Percentiles rank a stretch among this genome's conserved stretches.
Evolutionary conservation across 1,284 basidiomycete species (phyloP).

Genomic region (Rhodofomes roseus): DNA sequence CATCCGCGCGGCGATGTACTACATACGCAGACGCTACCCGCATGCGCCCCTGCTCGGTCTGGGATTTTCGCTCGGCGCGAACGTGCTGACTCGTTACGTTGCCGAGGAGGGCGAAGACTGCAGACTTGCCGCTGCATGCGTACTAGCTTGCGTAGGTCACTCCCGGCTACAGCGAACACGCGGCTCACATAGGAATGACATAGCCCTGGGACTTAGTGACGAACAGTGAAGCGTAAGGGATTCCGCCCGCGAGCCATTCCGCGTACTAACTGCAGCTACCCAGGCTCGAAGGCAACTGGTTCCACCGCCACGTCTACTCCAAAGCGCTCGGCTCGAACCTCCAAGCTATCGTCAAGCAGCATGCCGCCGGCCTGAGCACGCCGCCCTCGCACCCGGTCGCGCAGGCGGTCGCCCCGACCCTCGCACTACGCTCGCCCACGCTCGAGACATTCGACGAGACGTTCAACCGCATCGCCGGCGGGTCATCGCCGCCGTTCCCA

Average conservation of each 20-base stretch:
- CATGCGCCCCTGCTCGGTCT: constrained; percentile 81
- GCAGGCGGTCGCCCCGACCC: constrained; percentile 40
- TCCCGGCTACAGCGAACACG: background rate
- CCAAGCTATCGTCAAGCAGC: constrained; percentile 57
- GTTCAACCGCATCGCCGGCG: constrained; percentile 77
- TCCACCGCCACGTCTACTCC: constrained; percentile 76
- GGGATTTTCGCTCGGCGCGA: constrained; percentile 93
- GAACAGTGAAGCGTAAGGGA: constrained; percentile 52
- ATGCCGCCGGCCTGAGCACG: constrained; percentile 47
- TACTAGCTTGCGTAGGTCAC: constrained; percentile 72
- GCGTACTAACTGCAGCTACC: background rate
- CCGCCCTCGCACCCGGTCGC: constrained; percentile 50
- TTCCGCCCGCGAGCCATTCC: background rate
- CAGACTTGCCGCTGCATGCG: constrained; percentile 72
- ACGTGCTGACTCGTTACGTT: constrained; percentile 86
- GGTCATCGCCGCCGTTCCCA: constrained; percentile 76
- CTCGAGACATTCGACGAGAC: constrained; percentile 60
- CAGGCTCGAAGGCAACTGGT: constrained; percentile 62
- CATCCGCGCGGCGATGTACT: constrained; percentile 76
- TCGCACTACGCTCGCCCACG: constrained; percentile 49
- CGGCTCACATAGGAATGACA: background rate
- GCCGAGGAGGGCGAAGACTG: constrained; percentile 79
- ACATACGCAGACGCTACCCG: constrained; percentile 75
- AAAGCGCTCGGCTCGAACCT: constrained; percentile 83
- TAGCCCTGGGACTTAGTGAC: constrained; percentile 76